Evolutionary conservation across 768 basidiomycete genomes (phyloP).

Genomic region (Steccherinum ochraceum): DNA sequence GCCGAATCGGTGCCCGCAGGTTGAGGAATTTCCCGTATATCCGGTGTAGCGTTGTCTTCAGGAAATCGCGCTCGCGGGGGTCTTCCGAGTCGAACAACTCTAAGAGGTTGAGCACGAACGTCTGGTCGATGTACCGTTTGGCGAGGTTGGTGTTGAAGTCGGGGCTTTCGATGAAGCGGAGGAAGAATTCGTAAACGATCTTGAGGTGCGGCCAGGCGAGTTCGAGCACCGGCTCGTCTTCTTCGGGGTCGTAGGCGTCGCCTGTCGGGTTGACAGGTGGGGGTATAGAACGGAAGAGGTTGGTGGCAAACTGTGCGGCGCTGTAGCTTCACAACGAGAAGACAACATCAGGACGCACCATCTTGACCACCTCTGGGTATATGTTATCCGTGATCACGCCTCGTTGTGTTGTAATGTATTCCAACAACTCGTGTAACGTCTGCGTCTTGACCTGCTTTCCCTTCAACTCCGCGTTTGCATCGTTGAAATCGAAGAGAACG

Average conservation of each 20-base stretch:
- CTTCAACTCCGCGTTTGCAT: slow-evolving; percentile 89
- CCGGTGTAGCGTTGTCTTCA: slow-evolving; percentile 97
- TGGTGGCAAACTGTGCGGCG: slow-evolving; percentile 78
- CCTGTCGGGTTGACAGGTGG: slow-evolving; percentile 98
- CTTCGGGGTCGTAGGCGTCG: slow-evolving; percentile 98
- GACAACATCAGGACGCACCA: slow-evolving; percentile 52
- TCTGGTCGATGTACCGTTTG: slow-evolving; percentile 95
- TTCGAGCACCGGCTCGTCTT: slow-evolving; percentile 98
- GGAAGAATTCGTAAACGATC: slow-evolving; percentile 99
- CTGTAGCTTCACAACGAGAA: not conserved
- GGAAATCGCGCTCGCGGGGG: slow-evolving; percentile 96
- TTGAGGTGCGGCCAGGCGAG: slow-evolving; percentile 99
- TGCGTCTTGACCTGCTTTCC: slow-evolving; percentile 99
- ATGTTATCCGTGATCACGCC: slow-evolving; percentile 94
- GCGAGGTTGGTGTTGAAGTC: slow-evolving; percentile 99
- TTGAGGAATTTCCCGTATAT: slow-evolving; percentile 99
- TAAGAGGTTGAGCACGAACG: slow-evolving; percentile 91
- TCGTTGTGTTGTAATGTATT: slow-evolving; percentile 95
- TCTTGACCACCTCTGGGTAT: slow-evolving; percentile 98
- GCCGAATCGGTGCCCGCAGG: slow-evolving; percentile 95
- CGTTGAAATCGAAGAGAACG: slow-evolving; percentile 98
- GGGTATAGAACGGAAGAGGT: slow-evolving; percentile 99
- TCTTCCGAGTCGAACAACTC: slow-evolving; percentile 99
- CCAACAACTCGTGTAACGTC: slow-evolving; percentile 96
- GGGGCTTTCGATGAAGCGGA: slow-evolving; percentile 94